Conservation (phyloP, 2,329 filamentous ascomycete species). For the Fusarium austroafricanum region DNA sequence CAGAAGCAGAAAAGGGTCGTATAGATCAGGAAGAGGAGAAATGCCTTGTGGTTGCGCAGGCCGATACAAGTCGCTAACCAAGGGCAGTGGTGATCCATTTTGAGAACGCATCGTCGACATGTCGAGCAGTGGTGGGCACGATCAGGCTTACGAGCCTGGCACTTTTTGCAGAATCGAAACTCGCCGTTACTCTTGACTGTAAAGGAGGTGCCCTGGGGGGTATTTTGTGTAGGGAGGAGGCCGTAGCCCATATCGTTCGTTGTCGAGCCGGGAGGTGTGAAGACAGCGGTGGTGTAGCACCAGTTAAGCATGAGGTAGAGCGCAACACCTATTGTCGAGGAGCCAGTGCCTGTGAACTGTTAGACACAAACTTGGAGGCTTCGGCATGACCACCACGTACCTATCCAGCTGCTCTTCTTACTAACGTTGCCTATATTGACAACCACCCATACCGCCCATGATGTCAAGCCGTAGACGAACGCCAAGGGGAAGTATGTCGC, state of each 20-base stretch:
- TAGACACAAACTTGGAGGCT: not conserved
- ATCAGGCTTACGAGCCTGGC: constrained; percentile 92
- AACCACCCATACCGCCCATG: constrained; percentile 93
- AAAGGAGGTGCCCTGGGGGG: constrained; percentile 74
- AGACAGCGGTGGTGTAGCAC: constrained; percentile 93
- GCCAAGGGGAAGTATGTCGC: constrained; percentile 86
- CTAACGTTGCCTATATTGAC: constrained; percentile 74
- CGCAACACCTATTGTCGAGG: constrained; percentile 72
- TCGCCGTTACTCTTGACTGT: constrained; percentile 94
- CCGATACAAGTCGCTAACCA: constrained; percentile 98
- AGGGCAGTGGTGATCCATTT: constrained; percentile 99
- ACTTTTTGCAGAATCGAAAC: constrained; percentile 95
- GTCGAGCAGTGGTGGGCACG: constrained; percentile 97
- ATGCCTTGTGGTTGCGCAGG: constrained; percentile 93
- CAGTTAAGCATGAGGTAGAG: constrained; percentile 86
- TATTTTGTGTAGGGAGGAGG: constrained; percentile 78
- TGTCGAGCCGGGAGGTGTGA: constrained; percentile 85
- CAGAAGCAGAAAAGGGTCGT: constrained; percentile 87
- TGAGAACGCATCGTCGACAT: constrained; percentile 92
- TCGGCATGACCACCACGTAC: constrained; percentile 54
- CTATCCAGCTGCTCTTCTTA: constrained; percentile 66
- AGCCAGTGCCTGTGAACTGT: constrained; percentile 58
- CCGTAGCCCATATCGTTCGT: constrained; percentile 77
- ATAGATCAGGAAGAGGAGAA: constrained; percentile 91
- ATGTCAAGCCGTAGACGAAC: constrained; percentile 91